A percentile compares a stretch with the other conserved stretches of the same genome.
Evolutionary conservation across 345 rosid species (phyloP).

Genomic region (Brassica carinata): DNA sequence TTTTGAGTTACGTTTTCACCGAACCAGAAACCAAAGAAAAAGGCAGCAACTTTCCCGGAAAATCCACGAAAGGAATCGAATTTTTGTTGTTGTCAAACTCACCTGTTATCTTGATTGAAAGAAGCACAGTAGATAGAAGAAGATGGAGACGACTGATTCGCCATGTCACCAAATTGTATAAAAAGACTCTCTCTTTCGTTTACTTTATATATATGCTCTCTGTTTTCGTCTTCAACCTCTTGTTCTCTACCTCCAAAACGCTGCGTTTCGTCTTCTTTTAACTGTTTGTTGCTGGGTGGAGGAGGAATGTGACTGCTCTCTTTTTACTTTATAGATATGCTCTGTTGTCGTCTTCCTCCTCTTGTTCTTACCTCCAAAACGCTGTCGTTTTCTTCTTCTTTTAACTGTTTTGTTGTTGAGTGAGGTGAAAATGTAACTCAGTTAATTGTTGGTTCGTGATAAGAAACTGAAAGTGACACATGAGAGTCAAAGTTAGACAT

Average conservation of each 20-base stretch:
- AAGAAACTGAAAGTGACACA: slow-evolving; percentile 31
- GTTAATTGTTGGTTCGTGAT: slow-evolving; percentile 7
- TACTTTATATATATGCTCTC: neutral
- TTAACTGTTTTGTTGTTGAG: neutral
- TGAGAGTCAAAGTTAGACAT: slow-evolving; percentile 40
- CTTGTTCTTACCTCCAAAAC: neutral
- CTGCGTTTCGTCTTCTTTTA: neutral
- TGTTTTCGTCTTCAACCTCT: neutral
- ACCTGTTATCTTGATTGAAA: slow-evolving; percentile 90
- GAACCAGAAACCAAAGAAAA: neutral
- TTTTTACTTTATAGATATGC: too few relatives aligned
- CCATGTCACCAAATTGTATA: slow-evolving; percentile 45
- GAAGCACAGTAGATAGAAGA: slow-evolving; percentile 72
- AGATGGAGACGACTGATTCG: slow-evolving; percentile 57
- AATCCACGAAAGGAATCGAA: neutral
- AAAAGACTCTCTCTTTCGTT: neutral
- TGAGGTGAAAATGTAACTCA: neutral
- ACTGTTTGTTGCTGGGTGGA: neutral
- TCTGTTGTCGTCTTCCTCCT: slow-evolving; percentile 8
- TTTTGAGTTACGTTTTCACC: slow-evolving; percentile 28
- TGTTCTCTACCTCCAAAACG: neutral
- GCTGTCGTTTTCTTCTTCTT: slow-evolving; percentile 5
- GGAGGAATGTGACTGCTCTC: too few relatives aligned
- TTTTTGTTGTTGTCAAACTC: neutral
- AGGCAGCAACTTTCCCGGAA: neutral